Evolutionary conservation across 2,329 filamentous ascomycete species (phyloP).

Genomic region (Rhexocercosporidium sp.): DNA sequence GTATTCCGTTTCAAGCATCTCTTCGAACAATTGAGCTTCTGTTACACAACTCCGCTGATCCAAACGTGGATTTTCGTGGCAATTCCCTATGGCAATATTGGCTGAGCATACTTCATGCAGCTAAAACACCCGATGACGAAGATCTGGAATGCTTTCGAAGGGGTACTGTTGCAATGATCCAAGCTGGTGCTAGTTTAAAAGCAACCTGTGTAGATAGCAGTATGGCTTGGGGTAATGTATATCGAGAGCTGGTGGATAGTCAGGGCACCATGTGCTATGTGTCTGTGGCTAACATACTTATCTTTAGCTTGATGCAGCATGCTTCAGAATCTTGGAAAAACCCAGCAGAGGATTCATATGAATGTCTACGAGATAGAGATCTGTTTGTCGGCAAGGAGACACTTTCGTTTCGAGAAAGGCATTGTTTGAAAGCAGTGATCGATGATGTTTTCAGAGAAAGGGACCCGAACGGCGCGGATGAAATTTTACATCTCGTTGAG

Average conservation of each 20-base stretch:
- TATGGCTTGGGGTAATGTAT: background rate
- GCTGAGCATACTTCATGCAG: background rate
- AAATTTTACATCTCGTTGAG: background rate
- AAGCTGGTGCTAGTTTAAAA: background rate
- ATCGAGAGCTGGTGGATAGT: background rate
- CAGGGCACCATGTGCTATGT: background rate
- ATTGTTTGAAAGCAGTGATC: background rate
- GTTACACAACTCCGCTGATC: background rate
- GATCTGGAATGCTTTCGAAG: background rate
- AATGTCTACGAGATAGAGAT: background rate
- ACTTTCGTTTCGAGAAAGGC: background rate
- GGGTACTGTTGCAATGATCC: background rate
- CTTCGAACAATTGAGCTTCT: background rate
- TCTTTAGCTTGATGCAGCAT: background rate
- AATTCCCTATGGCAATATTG: background rate
- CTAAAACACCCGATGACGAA: background rate
- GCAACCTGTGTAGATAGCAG: background rate
- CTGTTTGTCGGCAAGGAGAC: background rate
- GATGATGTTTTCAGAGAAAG: background rate
- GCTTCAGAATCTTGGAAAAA: background rate
- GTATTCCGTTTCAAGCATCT: background rate
- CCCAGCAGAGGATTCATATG: background rate
- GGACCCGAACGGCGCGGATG: background rate
- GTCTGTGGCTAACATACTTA: background rate
- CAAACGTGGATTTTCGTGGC: background rate